Percentiles rank a stretch among this genome's conserved stretches.
phyloP scores from a whole-genome alignment of 345 rosid genomes.

The Eucalyptus pauciflora region DNA sequence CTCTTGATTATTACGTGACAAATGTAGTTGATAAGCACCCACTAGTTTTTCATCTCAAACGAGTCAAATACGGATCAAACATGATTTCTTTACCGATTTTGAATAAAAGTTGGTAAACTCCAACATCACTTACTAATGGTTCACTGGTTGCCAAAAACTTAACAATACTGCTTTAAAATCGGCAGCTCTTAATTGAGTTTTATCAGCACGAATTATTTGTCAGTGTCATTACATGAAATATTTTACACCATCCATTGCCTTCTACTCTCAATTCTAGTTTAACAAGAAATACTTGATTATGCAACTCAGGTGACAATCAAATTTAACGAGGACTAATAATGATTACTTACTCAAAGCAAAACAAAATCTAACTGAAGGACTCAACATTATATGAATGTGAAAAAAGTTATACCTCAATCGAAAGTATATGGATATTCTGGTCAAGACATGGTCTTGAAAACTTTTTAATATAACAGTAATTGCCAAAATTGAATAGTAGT shows the following conservation, averaged over 20 bases:
- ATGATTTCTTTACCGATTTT: not conserved
- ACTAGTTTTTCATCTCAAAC: not conserved
- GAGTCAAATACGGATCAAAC: not conserved
- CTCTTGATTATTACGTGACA: not conserved
- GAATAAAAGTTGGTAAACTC: not conserved
- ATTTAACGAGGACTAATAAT: not conserved
- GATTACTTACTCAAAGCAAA: not conserved
- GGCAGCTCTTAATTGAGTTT: not conserved
- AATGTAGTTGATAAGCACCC: not conserved
- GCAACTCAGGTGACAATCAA: not conserved
- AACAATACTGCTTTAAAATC: not conserved
- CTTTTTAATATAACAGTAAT: not conserved
- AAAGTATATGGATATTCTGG: too few relatives aligned
- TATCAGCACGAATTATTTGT: not conserved
- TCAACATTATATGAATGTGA: not conserved
- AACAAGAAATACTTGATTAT: too few relatives aligned
- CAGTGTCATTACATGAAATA: accelerated
- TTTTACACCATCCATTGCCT: not conserved
- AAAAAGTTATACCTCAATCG: too few relatives aligned
- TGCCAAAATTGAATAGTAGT: not conserved
- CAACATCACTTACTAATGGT: not conserved
- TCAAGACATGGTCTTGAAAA: not conserved
- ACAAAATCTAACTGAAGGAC: not conserved
- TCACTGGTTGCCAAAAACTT: not conserved
- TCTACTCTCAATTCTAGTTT: not conserved